These are phyloP conservation scores for Russula virescens DNA, from an alignment of 768 basidiomycete genomes.

Conservation along the genomic window DNA sequence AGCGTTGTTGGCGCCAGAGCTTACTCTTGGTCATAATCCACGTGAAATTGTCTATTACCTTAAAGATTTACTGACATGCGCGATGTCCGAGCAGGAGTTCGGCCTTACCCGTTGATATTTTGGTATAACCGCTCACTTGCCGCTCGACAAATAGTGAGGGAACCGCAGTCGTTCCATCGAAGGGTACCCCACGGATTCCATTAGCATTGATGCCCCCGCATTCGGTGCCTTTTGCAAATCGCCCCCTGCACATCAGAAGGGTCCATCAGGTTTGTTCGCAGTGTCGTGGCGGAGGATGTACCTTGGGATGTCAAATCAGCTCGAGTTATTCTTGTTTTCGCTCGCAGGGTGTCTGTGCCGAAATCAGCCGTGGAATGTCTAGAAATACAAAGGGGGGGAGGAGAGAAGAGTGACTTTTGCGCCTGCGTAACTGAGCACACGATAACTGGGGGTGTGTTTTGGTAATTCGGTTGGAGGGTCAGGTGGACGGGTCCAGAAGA, in stretches of 20 bases:
- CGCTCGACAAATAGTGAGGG: slow-evolving; percentile 6
- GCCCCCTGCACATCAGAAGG: background rate
- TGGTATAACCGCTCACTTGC: slow-evolving; percentile 16
- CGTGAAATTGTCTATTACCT: slow-evolving; percentile 6
- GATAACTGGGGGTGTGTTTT: background rate
- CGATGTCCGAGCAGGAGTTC: slow-evolving; percentile 5
- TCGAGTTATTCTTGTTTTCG: background rate
- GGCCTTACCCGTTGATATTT: slow-evolving; percentile 5
- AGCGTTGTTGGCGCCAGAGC: background rate
- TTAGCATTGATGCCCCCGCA: background rate
- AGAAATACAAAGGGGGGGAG: background rate
- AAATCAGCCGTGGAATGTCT: background rate
- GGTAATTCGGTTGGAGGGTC: background rate
- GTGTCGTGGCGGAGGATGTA: background rate
- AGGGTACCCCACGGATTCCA: background rate
- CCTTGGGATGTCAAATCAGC: background rate
- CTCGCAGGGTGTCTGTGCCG: slow-evolving; percentile 1
- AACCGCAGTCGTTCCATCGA: slow-evolving; percentile 3
- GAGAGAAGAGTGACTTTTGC: background rate
- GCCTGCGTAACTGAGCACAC: background rate
- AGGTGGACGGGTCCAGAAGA: too few relatives aligned
- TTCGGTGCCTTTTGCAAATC: background rate
- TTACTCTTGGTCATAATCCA: background rate
- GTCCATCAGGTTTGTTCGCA: background rate
- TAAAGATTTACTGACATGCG: too few relatives aligned